Base-by-base conservation (phyloP, 331 rosid species). In the Acacia concinna region DNA sequence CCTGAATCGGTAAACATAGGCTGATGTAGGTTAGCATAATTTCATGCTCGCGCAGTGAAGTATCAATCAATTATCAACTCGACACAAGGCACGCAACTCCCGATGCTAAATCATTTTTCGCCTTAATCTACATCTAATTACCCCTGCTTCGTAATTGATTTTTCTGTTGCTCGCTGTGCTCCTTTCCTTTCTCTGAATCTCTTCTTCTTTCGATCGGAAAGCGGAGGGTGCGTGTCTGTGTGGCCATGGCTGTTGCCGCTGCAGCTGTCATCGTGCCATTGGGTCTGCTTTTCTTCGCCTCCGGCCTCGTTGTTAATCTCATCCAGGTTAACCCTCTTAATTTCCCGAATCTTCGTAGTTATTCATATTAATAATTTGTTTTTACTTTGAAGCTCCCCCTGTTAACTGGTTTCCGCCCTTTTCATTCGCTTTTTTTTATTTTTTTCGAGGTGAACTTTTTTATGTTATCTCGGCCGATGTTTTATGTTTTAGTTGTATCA, bases 221-320 rank as follows among this genome's bases (percentile, higher is more conserved):
- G 46, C 37, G 20, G 75, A 59, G 35, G 59, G 57, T 51, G 35
- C 17, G 75, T 57, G 52, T 23, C 77, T 20, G 54, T 20, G 76
- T 56, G 74, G 76, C 83, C 80, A 93, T 96, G 99, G 91, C 94
- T 83, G 78, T 90, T 91, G 87, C 92, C 31, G 97, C 92, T 7
- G 98, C 93, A 46, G 91, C 86, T 83, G 91, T 87, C 46, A 77
- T 96, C 77, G 86, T 96, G 25, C 98, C 98, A 65, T 60, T 96
- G 81, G 96, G 99, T 49, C 47, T 96, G 30, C 88, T 96, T 81
- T 96, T 96, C 94, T 85, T 96, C 78, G 73, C 88, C 46, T 95
- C 99, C 0, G 99, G 99, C 47, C 93, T 95, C 78, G 59, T 86
- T 40, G 91, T 93, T 77, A 95, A 95, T 88, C 82, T 93, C 90